Conservation (phyloP, 2,329 filamentous ascomycete species). For the Chaetothyriales sp. region DNA sequence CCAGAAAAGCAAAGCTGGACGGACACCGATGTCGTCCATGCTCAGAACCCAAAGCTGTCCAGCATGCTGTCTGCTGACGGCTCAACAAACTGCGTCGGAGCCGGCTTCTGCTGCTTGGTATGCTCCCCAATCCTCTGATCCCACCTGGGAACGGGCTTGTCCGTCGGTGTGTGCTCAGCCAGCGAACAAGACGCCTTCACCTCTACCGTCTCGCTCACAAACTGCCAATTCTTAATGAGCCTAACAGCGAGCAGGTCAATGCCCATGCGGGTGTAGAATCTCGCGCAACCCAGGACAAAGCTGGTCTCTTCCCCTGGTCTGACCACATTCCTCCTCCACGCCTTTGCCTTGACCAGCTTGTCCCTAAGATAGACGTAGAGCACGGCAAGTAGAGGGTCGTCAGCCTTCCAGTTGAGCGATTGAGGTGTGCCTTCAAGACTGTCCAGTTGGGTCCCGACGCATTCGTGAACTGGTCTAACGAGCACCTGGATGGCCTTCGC, state of each 20-base stretch:
- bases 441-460: conserved; percentile 39
- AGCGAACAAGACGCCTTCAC: background rate
- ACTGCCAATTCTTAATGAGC: conserved; percentile 45
- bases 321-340: conserved; percentile 63
- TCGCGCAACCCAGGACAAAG: conserved; percentile 74
- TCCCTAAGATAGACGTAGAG: conserved; percentile 76
- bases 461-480: conserved; percentile 61
- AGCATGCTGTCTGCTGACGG: conserved; percentile 79
- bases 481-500: conserved; percentile 74
- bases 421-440: conserved; percentile 38
- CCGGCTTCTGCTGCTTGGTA: conserved; percentile 35
- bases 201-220: conserved; percentile 16
- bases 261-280: conserved; percentile 78
- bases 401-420: conserved; percentile 67
- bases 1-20: background rate
- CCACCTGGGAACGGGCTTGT: conserved; percentile 22
- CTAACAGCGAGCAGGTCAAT: conserved; percentile 81
- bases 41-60: conserved; percentile 81
- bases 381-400: conserved; percentile 68
- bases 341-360: conserved; percentile 65
- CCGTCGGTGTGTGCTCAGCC: background rate
- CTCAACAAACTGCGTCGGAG: conserved; percentile 72
- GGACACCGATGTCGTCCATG: background rate
- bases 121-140: conserved; percentile 23
- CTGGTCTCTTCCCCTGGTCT: conserved; percentile 69